These are phyloP conservation scores for Diaporthe humulicola DNA, from an alignment of 2,329 filamentous ascomycete species.

Conservation along the genomic window DNA sequence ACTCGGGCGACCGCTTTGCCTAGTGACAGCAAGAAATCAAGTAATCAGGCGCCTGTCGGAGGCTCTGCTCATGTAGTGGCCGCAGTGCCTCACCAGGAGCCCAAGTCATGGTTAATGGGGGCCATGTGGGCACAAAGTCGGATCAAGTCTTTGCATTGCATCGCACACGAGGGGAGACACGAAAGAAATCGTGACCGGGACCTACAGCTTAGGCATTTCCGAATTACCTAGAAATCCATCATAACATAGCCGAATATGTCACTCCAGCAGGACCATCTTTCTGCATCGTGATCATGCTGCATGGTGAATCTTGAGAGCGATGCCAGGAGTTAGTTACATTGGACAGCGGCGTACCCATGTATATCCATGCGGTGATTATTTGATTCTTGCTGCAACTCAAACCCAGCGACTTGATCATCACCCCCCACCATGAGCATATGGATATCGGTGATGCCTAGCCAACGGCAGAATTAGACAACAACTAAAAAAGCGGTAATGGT, in stretches of 20 bases:
- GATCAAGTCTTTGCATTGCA: not conserved
- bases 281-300: not conserved
- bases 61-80: not conserved
- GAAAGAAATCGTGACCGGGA: not conserved
- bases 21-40: not conserved
- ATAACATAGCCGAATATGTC: not conserved
- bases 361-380: not conserved
- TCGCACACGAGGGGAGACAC: not conserved
- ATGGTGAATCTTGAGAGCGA: not conserved
- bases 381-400: not conserved
- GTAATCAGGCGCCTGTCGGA: not conserved
- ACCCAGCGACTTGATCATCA: not conserved
- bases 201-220: not conserved
- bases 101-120: not conserved
- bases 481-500: constrained; percentile 12
- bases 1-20: not conserved
- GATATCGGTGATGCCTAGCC: not conserved
- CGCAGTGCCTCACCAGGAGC: not conserved
- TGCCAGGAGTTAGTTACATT: not conserved
- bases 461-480: not conserved
- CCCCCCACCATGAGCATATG: not conserved
- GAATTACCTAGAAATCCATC: constrained; percentile 10
- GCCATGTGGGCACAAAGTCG: not conserved
- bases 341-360: not conserved
- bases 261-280: not conserved